A percentile compares a stretch with the other conserved stretches of the same genome.
These are phyloP conservation scores for Ballota nigra DNA, from an alignment of 257 asterid genomes.

Conservation along the genomic window DNA sequence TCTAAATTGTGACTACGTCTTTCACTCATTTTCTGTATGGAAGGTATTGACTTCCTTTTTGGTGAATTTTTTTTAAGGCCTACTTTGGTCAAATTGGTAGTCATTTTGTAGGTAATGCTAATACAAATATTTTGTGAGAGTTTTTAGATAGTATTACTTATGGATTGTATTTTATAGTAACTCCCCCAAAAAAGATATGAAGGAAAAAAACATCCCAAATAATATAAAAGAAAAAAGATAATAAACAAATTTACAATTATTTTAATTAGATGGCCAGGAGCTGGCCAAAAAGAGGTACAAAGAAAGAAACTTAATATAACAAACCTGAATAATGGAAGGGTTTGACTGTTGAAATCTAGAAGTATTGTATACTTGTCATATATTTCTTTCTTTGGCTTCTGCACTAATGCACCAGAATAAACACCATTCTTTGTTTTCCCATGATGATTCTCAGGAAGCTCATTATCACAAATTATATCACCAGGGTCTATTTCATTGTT, in stretches of 20 bases:
- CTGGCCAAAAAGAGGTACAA: constrained; percentile 12
- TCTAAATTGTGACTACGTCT: no score
- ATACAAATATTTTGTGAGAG: no score
- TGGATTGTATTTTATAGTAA: no score
- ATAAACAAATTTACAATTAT: constrained; percentile 1
- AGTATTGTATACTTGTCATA: constrained; percentile 91
- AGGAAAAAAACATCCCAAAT: background rate
- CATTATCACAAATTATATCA: constrained; percentile 47
- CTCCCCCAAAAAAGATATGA: no score
- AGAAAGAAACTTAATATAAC: constrained; percentile 20
- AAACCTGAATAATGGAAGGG: constrained; percentile 98
- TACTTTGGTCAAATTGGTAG: no score
- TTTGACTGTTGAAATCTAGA: constrained; percentile 97
- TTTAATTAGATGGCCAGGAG: constrained; percentile 3
- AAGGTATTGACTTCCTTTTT: no score
- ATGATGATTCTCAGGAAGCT: constrained; percentile 41
- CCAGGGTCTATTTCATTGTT: constrained; percentile 55
- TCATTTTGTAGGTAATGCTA: no score
- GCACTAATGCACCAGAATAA: constrained; percentile 90
- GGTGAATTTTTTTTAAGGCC: no score
- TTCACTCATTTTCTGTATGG: no score
- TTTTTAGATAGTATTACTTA: no score
- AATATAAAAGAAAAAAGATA: constrained; percentile 1
- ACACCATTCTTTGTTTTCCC: constrained; percentile 78
- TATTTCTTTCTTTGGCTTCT: constrained; percentile 94